Evolutionary conservation across 306 rosid genomes (phyloP).

Genomic region (Cyamopsis tetragonoloba): DNA sequence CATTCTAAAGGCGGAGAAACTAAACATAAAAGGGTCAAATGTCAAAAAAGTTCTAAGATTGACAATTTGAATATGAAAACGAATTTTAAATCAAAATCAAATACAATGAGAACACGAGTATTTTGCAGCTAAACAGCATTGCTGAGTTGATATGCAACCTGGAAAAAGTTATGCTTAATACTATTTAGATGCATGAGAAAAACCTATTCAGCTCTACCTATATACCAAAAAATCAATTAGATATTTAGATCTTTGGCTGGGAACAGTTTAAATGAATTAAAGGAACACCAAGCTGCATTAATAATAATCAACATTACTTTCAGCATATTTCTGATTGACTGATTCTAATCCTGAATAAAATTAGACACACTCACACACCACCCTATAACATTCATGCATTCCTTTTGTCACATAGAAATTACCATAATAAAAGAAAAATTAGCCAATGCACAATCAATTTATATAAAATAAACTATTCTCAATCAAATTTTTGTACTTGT

Average conservation of each 20-base stretch:
- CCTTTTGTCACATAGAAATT: neutral
- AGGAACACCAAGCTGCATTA: neutral
- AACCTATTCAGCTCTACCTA: neutral
- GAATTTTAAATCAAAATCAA: neutral
- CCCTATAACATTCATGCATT: neutral
- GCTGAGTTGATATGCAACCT: neutral
- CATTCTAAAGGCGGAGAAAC: neutral
- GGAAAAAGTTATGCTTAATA: neutral
- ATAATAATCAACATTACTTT: neutral
- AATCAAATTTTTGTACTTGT: neutral
- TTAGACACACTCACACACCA: neutral
- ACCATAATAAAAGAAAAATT: neutral
- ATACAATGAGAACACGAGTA: neutral
- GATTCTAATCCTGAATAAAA: constrained; percentile 7
- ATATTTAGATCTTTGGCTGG: neutral
- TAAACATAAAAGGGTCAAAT: neutral
- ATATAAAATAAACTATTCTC: neutral
- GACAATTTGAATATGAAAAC: neutral
- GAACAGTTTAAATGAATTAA: neutral
- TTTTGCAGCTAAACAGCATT: neutral
- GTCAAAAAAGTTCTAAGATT: neutral
- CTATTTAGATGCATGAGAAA: neutral
- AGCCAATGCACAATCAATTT: neutral
- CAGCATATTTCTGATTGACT: neutral
- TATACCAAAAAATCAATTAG: neutral